Evolutionary conservation across 371 early-diverging fungal species (phyloP).

Genomic region (Enteropsectra breve): DNA sequence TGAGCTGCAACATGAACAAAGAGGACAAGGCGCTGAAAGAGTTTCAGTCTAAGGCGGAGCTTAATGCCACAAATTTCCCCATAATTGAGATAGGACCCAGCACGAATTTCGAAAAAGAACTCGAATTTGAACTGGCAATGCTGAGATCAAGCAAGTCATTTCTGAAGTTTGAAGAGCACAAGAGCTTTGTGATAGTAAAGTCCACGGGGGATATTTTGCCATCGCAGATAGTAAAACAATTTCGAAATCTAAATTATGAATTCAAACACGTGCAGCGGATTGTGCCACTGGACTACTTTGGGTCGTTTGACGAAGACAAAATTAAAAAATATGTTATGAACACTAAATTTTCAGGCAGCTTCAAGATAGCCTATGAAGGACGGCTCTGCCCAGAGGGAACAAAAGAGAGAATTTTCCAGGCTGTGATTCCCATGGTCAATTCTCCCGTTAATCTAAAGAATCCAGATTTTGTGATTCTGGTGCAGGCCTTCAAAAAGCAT

Average conservation of each 20-base stretch:
- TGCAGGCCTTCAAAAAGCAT: slow-evolving; percentile 33
- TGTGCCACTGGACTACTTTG: slow-evolving; percentile 23
- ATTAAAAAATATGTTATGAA: slow-evolving; percentile 3
- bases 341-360: slow-evolving; percentile 8
- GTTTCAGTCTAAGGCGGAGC: not conserved
- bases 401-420: slow-evolving; percentile 25
- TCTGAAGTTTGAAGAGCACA: slow-evolving; percentile 12
- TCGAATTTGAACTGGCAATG: slow-evolving; percentile 14
- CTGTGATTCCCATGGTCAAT: slow-evolving; percentile 10
- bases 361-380: slow-evolving; percentile 39
- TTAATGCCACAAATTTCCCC: not conserved
- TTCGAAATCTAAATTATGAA: not conserved
- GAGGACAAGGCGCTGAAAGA: slow-evolving; percentile 40
- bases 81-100: not conserved
- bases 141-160: slow-evolving; percentile 10
- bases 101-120: slow-evolving; percentile 14
- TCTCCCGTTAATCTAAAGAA: slow-evolving; percentile 13
- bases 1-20: slow-evolving; percentile 29
- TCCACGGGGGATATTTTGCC: slow-evolving; percentile 2
- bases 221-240: slow-evolving; percentile 2
- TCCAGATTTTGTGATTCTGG: slow-evolving; percentile 34
- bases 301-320: slow-evolving; percentile 14
- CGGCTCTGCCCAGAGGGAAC: slow-evolving; percentile 12
- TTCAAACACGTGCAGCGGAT: slow-evolving; percentile 31
- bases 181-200: slow-evolving; percentile 28